Evolutionary conservation across 352 stramenopile species (phyloP), one percentile per base, ranked within the genome.

Genomic region (Pilasporangium apinafurcum): DNA sequence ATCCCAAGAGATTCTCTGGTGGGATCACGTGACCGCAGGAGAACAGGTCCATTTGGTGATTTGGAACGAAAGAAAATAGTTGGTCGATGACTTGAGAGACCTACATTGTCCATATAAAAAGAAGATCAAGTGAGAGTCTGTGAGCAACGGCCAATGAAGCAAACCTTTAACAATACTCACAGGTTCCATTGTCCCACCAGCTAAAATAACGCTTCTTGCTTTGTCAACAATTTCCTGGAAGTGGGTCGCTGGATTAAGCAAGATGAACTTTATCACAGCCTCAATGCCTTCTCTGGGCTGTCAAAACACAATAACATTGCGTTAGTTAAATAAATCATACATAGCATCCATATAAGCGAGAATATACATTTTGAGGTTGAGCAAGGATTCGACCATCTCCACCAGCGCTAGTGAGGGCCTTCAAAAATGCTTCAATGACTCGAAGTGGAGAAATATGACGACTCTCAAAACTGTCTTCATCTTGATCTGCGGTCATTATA

Each of bases 1-100:
- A 85, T 14, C 71, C 76, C 2, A 91, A 32, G 18, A 99, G 75
- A 60, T 98, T 97, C 46, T 86, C 66, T 0, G 75, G 64, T 38
- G 94, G 85, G 56, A 99, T 97, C 1, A 99, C 96, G 62, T 99
- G 97, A n/a, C 92, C 95, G 51, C 96, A 99, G 1, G 95, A 97
- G 65, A 99, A 99, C 2, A 97, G 59, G 45, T 95, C 84, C n/a
- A 99, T 78, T 1, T 67, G 44, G 30, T 72, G 51, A 21, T 40
- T 47, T n/a, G 73, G 59, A 0, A 97, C 42, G 8, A 67, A 66
- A 16, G 86, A 77, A 43, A 99, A 97, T 1, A 99, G 72, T 49
- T 98, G 87, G 27, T 83, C 73, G 34, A 97, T 82, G n/a, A 99
- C 81, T 97, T 94, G 62, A 31, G 80, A 80, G 69, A 97, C 68